Base-by-base conservation (phyloP, 2,329 filamentous ascomycete genomes). In the Metarhizium sp. region DNA sequence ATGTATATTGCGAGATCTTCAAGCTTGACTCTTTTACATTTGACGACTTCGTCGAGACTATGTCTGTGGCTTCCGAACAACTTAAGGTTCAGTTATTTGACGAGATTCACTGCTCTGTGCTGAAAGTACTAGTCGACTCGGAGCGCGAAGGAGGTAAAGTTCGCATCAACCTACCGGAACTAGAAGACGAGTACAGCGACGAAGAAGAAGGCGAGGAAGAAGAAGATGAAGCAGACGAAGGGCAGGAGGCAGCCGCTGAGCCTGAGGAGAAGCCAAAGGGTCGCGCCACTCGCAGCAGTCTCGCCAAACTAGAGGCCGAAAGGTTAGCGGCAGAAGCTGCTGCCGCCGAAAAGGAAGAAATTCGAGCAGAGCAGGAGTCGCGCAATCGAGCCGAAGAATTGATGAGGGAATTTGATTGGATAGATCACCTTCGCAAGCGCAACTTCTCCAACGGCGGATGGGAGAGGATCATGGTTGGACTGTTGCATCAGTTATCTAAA, bases 1-100 rank as follows among this genome's bases (percentile, higher is more conserved):
- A 96, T 64, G 92, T 99, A n/a, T 96, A 96, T 67, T 95, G 91
- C 66, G 90, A 96, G 65, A 87, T 96, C 18, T 95, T 95, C 66
- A 84, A 90, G 65, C 78, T 99, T 30, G 94, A 99, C 69, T 97
- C 92, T 0, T 99, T 99, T 67, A 97, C 92, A 0, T 95, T 97
- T 64, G 94, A 99, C 68, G 94, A 99, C 69, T 97, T 92, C 64
- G 79, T 96, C 4, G 88, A 97, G 67, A 87, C 92, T 0, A 85
- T 99, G 78, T 80, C 85, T 51, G 86, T 92, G 56, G 81, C 87
- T 0, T 90, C 85, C 0, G 81, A 86, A 38, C 84, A 90, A 25
- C 75, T 83, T 1, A 85, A 87, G 7, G 94, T 94, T 53, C 87
- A 96, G 66, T 76, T 99, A 0, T 86, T 96, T 61, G 85, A 90